Base-by-base conservation (phyloP, 306 rosid genomes). In the Vachellia collinsii region DNA sequence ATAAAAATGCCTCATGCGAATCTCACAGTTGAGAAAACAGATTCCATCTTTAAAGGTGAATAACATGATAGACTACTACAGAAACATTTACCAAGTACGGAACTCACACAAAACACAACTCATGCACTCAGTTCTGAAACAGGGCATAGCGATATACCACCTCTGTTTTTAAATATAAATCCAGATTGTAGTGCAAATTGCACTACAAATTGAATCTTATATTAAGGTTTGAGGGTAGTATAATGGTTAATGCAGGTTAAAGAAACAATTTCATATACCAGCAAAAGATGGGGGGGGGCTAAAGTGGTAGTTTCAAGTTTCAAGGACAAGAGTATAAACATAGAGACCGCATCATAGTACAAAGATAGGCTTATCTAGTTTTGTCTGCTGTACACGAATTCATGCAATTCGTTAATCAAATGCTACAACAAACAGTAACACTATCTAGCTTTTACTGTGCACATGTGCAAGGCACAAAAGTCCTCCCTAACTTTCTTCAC, bases 401-500 rank as follows among this genome's bases (percentile, higher is more conserved):
- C 82, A 86, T 50, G 81, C 87, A 54, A 69, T 66, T 73, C 74
- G 70, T 67, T 53, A 46, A 80, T 39, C 39, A 83, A 83, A 80
- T 74, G 56, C 85, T 87, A 78, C 79, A 80, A 66, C 42, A 83
- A 67, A 69, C 56, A 78, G 51, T 17, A 47, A 78, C 76, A 73
- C 82, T 67, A 77, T 68, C 89, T 83, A 81, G 61, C 82, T 81
- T 29, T 29, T 63, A 63, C 75, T 41, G 22, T 74, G 67, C 44
- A 34, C 80, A 75, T n/a, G 86, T 79, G 79, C 46, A 6, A 71
- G 75, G 77, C 85, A 84, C 79, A 81, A 13, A 73, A 79, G 82
- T 77, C 72, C 69, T 51, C 75, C 89, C 89, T 83, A 83, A 70
- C 66, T 62, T 70, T 42, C 67, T 51, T 46, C 54, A 81, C 72